Evolutionary conservation across 495 filamentous ascomycete species (phyloP).

Genomic region (Neurospora sp.): DNA sequence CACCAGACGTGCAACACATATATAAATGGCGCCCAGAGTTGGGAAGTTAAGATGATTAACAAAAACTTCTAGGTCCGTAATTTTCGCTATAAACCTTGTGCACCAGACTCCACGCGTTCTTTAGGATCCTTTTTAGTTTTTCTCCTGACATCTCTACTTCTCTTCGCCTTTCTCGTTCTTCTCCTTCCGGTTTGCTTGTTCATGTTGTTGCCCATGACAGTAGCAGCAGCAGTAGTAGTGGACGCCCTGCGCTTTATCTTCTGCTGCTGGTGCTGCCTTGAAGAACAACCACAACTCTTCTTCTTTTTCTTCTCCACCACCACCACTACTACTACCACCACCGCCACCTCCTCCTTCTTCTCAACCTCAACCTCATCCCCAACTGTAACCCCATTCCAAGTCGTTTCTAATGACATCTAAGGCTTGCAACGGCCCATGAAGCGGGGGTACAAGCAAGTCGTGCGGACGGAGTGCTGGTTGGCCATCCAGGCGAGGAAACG

Average conservation of each 20-base stretch:
- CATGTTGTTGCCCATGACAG: not conserved
- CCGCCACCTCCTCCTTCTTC: not conserved
- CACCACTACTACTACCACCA: not conserved
- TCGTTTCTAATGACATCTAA: conserved; percentile 26
- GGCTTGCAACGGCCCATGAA: conserved; percentile 93
- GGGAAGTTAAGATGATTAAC: not conserved
- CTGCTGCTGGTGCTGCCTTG: not conserved
- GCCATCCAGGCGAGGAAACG: conserved; percentile 96
- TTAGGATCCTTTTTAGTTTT: not conserved
- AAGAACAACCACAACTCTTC: not conserved
- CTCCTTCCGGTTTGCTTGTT: not conserved
- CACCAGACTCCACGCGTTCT: not conserved
- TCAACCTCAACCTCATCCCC: not conserved
- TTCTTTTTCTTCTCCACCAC: not conserved
- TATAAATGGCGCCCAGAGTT: not conserved
- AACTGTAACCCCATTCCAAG: not conserved
- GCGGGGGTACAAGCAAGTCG: conserved; percentile 82
- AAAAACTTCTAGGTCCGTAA: not conserved
- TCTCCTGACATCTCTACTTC: not conserved
- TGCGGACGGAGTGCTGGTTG: conserved; percentile 81
- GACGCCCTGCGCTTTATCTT: not conserved
- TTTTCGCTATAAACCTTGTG: not conserved
- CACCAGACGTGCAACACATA: not conserved
- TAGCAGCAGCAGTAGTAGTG: not conserved
- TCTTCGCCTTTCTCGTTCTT: not conserved